Evolutionary conservation across 1,139 yeast genomes (phyloP), one percentile per base, ranked within the genome.

Genomic region (Yamadazyma triangularis): DNA sequence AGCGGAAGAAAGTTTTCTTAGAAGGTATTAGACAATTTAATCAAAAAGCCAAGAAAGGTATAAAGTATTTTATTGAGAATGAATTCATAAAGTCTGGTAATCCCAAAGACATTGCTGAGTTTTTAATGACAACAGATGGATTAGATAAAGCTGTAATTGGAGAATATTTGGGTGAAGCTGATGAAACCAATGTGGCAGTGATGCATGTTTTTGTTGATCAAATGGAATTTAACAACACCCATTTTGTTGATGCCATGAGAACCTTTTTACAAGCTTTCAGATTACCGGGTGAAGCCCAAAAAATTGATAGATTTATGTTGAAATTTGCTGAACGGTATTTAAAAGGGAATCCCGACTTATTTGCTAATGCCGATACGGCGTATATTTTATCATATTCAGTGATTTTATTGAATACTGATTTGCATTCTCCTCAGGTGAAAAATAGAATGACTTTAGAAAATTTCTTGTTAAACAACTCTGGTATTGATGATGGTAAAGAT

Each of bases 251-350:
- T 45, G 94, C 97, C 0, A 66, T 93, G 64, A 75, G 98, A 47
- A 65, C 64, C 8, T 87, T 87, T 49, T 69, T 93, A 38, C 98
- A 93, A 53, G 71, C 79, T 26, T 93, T 93, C 59, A 72, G 98
- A 53, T 70, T 93, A 37, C 98, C 99, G 0, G 99, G 99, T 28
- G 99, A 93, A 60, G 89, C 96, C 2, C 99, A 93, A 58, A 91
- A 91, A 51, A 89, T 93, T 55, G 98, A 93, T 65, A 72, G 99
- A 47, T 87, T 80, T 51, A 87, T 93, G 96, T 73, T 91, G 50
- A 91, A 93, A 50, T 93, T 93, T 64, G 98, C 98, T 3, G 96
- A 88, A 54, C 70, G 95, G 45, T 93, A 82, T 50, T 80, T 81
- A 23, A 78, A 82, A 41, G 96, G 93, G 34, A 93, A 91, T 50